Conservation (phyloP, 441 rosid species). For the Geranium incanum region DNA sequence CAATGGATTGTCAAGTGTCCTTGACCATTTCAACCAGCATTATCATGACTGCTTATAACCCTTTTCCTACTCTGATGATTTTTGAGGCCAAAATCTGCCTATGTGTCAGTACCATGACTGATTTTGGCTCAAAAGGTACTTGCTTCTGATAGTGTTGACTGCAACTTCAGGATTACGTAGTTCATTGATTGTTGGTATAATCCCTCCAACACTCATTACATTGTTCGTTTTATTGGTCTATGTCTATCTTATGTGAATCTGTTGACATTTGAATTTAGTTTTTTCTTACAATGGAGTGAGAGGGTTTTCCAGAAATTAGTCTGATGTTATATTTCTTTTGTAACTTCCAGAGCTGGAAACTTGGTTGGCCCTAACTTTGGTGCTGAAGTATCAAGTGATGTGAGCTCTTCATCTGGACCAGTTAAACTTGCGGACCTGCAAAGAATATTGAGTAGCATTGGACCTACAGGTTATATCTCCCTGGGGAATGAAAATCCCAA, state of each 20-base stretch:
- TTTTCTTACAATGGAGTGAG: neutral
- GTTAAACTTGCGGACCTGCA: constrained; percentile 80
- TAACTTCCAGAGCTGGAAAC: constrained; percentile 68
- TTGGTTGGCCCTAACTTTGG: constrained; percentile 52
- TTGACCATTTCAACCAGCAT: neutral
- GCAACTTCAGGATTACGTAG: neutral
- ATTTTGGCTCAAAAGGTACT: neutral
- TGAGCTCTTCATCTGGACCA: constrained; percentile 73
- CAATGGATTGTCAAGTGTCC: neutral
- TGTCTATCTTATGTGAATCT: neutral
- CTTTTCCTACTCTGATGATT: neutral
- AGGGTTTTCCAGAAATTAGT: constrained; percentile 1
- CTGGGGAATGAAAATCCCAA: constrained; percentile 7
- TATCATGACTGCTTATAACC: neutral
- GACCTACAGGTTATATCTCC: constrained; percentile 47
- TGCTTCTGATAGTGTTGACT: neutral
- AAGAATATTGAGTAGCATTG: constrained; percentile 80
- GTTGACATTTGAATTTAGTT: neutral
- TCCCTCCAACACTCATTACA: neutral
- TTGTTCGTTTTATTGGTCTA: neutral
- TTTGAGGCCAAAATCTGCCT: neutral
- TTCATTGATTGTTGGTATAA: neutral
- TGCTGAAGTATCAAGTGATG: constrained; percentile 60
- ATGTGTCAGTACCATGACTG: neutral
- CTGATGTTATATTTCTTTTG: constrained; percentile 1